Evolutionary conservation across 2,329 filamentous ascomycete species (phyloP).

Genomic region (Phialophora macrospora): DNA sequence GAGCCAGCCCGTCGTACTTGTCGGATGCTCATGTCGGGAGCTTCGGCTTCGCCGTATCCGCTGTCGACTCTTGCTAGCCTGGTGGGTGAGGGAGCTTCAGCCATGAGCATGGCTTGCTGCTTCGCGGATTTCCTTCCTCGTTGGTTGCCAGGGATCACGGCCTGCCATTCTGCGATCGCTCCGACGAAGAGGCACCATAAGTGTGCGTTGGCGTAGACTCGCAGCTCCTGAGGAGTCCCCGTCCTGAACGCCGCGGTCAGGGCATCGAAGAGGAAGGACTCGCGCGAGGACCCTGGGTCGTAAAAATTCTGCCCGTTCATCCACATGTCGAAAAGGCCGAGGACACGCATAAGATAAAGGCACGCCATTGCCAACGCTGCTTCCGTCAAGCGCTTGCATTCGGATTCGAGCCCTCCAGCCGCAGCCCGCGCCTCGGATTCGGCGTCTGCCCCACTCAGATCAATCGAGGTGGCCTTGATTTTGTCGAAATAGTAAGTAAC

Average conservation of each 20-base stretch:
- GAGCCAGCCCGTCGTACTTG: not conserved
- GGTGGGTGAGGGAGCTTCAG: not conserved
- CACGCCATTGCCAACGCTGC: constrained; percentile 5
- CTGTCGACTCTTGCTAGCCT: not conserved
- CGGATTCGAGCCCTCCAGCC: not conserved
- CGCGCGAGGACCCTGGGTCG: constrained; percentile 4
- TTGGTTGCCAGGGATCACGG: not conserved
- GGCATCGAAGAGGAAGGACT: constrained; percentile 9
- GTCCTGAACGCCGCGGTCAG: constrained; percentile 7
- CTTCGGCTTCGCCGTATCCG: not conserved
- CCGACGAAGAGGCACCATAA: constrained; percentile 11
- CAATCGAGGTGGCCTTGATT: constrained; percentile 9
- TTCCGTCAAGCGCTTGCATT: constrained; percentile 4
- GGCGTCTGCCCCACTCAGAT: not conserved
- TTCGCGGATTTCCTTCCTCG: not conserved
- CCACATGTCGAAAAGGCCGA: constrained; percentile 14
- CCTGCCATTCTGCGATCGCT: constrained; percentile 8
- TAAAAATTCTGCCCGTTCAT: constrained; percentile 16
- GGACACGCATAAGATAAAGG: constrained; percentile 14
- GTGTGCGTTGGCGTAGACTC: constrained; percentile 3
- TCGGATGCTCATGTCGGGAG: not conserved
- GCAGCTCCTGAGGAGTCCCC: constrained; percentile 5
- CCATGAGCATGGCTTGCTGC: not conserved
- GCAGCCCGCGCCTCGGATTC: not conserved
- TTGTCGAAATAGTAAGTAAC: constrained; percentile 3